A percentile compares a stretch with the other conserved stretches of the same genome.
phyloP scores from a whole-genome alignment of 2,329 filamentous ascomycete species.

The Pseudonectria foliicola region DNA sequence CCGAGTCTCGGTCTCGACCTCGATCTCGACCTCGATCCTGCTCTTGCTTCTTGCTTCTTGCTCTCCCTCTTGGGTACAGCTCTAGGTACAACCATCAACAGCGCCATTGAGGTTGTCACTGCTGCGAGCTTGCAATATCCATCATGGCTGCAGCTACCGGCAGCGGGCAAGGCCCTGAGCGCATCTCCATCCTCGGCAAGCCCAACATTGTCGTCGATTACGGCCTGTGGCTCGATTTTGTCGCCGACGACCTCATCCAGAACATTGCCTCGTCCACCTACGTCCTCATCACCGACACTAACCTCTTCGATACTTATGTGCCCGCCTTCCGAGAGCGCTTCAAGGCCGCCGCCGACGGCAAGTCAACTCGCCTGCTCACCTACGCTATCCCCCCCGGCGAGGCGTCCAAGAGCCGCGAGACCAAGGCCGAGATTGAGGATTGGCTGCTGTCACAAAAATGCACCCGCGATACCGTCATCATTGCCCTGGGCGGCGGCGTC shows the following conservation, averaged over 20 bases:
- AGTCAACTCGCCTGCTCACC: constrained; percentile 63
- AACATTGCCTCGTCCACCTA: constrained; percentile 83
- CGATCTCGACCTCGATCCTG: too few relatives aligned
- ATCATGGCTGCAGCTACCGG: constrained; percentile 20
- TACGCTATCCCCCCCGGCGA: constrained; percentile 88
- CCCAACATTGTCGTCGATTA: constrained; percentile 90
- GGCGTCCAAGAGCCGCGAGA: constrained; percentile 85
- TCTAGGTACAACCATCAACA: neutral
- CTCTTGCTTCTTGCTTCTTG: too few relatives aligned
- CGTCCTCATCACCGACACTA: constrained; percentile 93
- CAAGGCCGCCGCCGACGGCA: constrained; percentile 19
- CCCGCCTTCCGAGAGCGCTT: constrained; percentile 57
- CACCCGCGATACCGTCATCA: constrained; percentile 88
- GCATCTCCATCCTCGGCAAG: constrained; percentile 77
- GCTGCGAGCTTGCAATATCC: constrained; percentile 6
- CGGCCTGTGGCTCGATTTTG: constrained; percentile 77
- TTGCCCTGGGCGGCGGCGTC: constrained; percentile 90
- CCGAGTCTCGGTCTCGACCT: too few relatives aligned
- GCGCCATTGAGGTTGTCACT: neutral
- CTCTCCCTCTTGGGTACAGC: too few relatives aligned
- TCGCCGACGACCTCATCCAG: constrained; percentile 71
- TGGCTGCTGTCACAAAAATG: constrained; percentile 93
- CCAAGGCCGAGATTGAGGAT: constrained; percentile 93
- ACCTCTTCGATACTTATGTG: constrained; percentile 74
- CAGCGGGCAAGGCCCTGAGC: constrained; percentile 35